These are phyloP conservation scores for Fusarium ambrosium DNA, from an alignment of 2,329 filamentous ascomycete species.

Conservation along the genomic window DNA sequence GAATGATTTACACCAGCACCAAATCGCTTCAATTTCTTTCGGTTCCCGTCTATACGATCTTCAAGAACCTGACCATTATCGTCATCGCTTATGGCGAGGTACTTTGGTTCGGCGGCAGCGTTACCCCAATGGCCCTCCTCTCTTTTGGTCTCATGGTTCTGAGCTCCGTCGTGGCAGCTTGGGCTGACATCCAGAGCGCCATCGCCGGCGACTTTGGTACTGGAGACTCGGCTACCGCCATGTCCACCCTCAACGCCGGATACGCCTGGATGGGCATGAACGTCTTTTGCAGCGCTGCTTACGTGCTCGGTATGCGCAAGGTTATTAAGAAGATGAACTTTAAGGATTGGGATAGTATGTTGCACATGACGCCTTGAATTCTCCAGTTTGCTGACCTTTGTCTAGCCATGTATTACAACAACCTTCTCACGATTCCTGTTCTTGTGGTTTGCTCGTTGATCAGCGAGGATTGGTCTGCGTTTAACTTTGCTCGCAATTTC, in stretches of 20 bases:
- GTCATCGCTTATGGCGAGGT: slow-evolving; percentile 99
- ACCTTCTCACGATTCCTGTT: slow-evolving; percentile 94
- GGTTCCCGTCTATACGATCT: slow-evolving; percentile 99
- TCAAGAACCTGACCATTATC: slow-evolving; percentile 99
- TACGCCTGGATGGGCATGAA: slow-evolving; percentile 99
- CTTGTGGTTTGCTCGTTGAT: slow-evolving; percentile 85
- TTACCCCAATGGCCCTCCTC: slow-evolving; percentile 87
- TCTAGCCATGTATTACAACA: slow-evolving; percentile 99
- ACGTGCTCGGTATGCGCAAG: slow-evolving; percentile 94
- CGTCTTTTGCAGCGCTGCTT: slow-evolving; percentile 92
- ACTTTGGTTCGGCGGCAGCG: slow-evolving; percentile 95
- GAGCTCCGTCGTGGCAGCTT: slow-evolving; percentile 93
- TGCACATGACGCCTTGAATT: slow-evolving; percentile 8
- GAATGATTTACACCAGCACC: slow-evolving; percentile 98
- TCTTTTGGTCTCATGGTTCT: slow-evolving; percentile 98
- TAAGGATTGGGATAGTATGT: slow-evolving; percentile 98
- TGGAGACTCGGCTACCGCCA: slow-evolving; percentile 76
- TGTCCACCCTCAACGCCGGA: slow-evolving; percentile 92
- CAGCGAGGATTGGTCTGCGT: slow-evolving; percentile 90
- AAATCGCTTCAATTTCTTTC: slow-evolving; percentile 97
- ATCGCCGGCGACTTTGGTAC: slow-evolving; percentile 71
- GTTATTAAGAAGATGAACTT: slow-evolving; percentile 99
- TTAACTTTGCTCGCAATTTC: slow-evolving; percentile 90
- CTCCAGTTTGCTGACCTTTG: slow-evolving; percentile 48
- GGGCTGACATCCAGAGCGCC: slow-evolving; percentile 95